Percentiles rank a stretch among this genome's conserved stretches.
Evolutionary conservation across 2,329 filamentous ascomycete genomes (phyloP).

Genomic region (Fusarium kyushuense): DNA sequence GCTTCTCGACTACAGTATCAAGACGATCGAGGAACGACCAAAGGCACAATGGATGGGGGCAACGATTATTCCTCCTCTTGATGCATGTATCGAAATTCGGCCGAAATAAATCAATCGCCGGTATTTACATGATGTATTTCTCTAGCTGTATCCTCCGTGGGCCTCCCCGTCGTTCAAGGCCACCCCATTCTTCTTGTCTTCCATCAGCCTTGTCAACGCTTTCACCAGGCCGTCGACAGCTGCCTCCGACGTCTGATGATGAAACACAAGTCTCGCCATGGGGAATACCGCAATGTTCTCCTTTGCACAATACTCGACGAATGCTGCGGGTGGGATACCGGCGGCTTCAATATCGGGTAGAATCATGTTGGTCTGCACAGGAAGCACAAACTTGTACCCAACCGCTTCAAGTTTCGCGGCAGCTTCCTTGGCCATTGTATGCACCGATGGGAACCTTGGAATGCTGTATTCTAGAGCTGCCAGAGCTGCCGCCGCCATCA

Average conservation of each 20-base stretch:
- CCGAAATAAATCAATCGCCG: constrained; percentile 10
- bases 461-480: constrained; percentile 64
- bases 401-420: constrained; percentile 20
- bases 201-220: constrained; percentile 32
- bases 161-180: constrained; percentile 15
- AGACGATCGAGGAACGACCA: constrained; percentile 55
- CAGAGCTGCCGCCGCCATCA: constrained; percentile 75
- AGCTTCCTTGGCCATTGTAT: constrained; percentile 36
- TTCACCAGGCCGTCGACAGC: constrained; percentile 23
- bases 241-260: constrained; percentile 37
- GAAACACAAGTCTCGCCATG: constrained; percentile 37
- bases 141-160: constrained; percentile 28
- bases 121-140: background rate
- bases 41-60: constrained; percentile 59
- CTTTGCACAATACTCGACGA: constrained; percentile 34
- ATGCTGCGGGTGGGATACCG: constrained; percentile 38
- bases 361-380: constrained; percentile 48
- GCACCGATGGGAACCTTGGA: constrained; percentile 40
- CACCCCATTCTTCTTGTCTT: constrained; percentile 20
- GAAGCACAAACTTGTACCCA: constrained; percentile 44
- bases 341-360: constrained; percentile 40
- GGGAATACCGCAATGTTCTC: constrained; percentile 30
- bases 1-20: constrained; percentile 65
- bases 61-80: constrained; percentile 52
- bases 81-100: constrained; percentile 47